phyloP scores from a whole-genome alignment of 1,139 yeast species.

The Kurtzmaniella quercitrusa region DNA sequence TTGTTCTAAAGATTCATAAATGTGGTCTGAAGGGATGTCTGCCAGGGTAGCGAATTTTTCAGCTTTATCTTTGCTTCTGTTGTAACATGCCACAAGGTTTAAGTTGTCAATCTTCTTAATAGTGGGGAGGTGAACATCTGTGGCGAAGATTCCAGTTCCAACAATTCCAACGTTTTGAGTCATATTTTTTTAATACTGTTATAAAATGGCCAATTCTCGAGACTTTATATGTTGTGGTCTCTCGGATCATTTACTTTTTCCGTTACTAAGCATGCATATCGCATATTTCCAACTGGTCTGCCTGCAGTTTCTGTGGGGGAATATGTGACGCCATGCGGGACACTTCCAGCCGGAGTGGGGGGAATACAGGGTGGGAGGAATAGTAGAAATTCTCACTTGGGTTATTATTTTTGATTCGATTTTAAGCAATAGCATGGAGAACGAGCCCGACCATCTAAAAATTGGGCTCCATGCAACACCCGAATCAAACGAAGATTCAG shows the following conservation, averaged over 20 bases:
- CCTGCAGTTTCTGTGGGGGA: neutral
- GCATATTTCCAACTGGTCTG: too few relatives aligned
- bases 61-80: constrained; percentile 82
- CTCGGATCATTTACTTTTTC: neutral
- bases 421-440: constrained; percentile 1
- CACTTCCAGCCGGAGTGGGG: neutral
- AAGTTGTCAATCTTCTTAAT: constrained; percentile 40
- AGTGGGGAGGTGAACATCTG: constrained; percentile 76
- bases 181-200: neutral
- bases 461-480: neutral
- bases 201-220: neutral
- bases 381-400: neutral
- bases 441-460: neutral
- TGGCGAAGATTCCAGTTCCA: constrained; percentile 93
- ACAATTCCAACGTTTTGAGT: constrained; percentile 60
- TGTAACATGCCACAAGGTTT: constrained; percentile 57
- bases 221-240: neutral
- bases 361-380: neutral
- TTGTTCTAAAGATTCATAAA: constrained; percentile 63
- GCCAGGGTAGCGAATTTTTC: constrained; percentile 70
- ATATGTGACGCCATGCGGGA: neutral
- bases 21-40: constrained; percentile 43
- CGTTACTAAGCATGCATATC: neutral
- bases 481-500: neutral
- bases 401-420: too few relatives aligned